Evolutionary conservation across 2,329 filamentous ascomycete species (phyloP), one percentile per base, ranked within the genome.

Genomic region (Cercospora sp.): DNA sequence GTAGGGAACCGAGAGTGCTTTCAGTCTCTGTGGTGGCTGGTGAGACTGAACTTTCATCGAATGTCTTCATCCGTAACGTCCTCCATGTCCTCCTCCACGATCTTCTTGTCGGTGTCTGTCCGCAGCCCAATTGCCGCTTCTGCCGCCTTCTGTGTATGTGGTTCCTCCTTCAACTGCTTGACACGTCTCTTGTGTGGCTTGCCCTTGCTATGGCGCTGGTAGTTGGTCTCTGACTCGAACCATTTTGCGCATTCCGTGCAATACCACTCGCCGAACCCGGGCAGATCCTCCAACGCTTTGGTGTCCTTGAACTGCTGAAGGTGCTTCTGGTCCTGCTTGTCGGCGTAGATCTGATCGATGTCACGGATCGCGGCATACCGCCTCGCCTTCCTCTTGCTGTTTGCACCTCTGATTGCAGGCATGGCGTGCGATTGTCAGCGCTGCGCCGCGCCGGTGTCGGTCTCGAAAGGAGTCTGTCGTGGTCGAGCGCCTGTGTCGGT

Each of bases 151-250:
- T 97, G 93, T 5, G 90, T 90, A 80, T 97, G 95, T 9, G 93
- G 91, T 75, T 92, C 92, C 76, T 96, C 93, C 71, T 88, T 88
- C 69, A 99, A 82, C 75, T 92, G 86, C 79, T 93, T 93, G 64
- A 97, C 82, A 79, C 94, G 97, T 84, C 93, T 88, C 87, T 94
- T 97, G 82, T 99, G 95, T 72, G 92, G 92, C 82, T 97, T 99
- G 74, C 92, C 93, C 80, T 91, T 92, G 66, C 85, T 85, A 81
- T 99, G 95, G 30, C 87, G 85, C 40, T 86, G 84, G 67, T 97
- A 83, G 74, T 92, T 96, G 74, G 86, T 80, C 73, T 95, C 91
- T 61, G 89, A 91, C 80, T 98, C 94, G 79, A 96, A 98, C 90
- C 92, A 98, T 83, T 97, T 98, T 71, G 95, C 91, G 80, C 95